These are phyloP conservation scores for Xerocomellus amylosporus DNA, from an alignment of 768 basidiomycete genomes.

Conservation along the genomic window DNA sequence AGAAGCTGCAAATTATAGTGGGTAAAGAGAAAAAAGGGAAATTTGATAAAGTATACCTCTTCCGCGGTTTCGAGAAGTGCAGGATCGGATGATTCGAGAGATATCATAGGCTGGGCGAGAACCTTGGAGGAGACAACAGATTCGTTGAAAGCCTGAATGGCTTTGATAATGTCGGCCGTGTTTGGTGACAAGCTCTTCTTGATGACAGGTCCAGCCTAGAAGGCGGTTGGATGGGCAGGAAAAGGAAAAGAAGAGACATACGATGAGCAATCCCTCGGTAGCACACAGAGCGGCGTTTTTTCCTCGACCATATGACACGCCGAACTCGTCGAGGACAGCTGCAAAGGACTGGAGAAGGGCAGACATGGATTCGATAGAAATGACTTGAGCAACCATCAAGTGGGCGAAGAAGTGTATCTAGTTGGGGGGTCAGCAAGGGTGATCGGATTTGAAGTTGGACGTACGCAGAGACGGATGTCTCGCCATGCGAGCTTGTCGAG, in stretches of 20 bases:
- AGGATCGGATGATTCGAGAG: slow-evolving; percentile 43
- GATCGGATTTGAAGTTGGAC: slow-evolving; percentile 24
- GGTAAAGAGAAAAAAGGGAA: neutral
- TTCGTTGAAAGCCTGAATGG: slow-evolving; percentile 70
- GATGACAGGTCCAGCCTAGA: slow-evolving; percentile 65
- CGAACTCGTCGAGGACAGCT: slow-evolving; percentile 85
- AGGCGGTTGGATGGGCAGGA: neutral
- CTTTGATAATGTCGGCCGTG: slow-evolving; percentile 64
- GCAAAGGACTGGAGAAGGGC: slow-evolving; percentile 81
- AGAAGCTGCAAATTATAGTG: slow-evolving; percentile 51
- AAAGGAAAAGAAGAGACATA: slow-evolving; percentile 27
- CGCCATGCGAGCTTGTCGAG: slow-evolving; percentile 90
- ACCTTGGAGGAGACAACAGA: slow-evolving; percentile 54
- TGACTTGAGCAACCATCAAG: slow-evolving; percentile 69
- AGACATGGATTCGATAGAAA: slow-evolving; percentile 76
- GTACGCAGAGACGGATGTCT: slow-evolving; percentile 81
- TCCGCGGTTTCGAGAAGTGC: slow-evolving; percentile 49
- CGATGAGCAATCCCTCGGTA: slow-evolving; percentile 76
- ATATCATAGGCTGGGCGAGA: slow-evolving; percentile 61
- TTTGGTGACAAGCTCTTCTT: slow-evolving; percentile 58
- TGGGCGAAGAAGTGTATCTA: slow-evolving; percentile 95
- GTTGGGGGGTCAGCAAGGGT: slow-evolving; percentile 5
- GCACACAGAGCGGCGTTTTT: slow-evolving; percentile 79
- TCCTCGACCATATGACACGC: slow-evolving; percentile 80
- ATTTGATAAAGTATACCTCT: slow-evolving; percentile 46